Evolutionary conservation across 768 basidiomycete genomes (phyloP), one percentile per base, ranked within the genome.

Genomic region (Boletus insuetus): DNA sequence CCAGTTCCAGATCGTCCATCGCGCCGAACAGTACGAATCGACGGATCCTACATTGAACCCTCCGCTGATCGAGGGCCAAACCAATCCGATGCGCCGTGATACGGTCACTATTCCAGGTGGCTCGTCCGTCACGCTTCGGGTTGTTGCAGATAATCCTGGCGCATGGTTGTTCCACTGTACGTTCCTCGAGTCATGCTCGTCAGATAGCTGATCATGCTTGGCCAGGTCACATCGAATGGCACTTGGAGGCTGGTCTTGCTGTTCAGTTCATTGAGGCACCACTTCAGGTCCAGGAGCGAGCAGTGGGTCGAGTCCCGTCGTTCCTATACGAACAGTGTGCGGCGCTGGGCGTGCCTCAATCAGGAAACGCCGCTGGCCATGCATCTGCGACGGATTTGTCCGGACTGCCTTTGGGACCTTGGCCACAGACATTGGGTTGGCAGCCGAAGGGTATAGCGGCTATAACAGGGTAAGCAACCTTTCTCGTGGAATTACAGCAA

Each of bases 141-240:
- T 94, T 63, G 74, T 86, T 46, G 91, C 92, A 2, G 91, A 98
- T 69, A 98, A 98, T 73, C 96, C 96, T 1, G 96, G 96, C 12
- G 85, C 81, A 10, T 95, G 92, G 89, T 70, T 93, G 58, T 81
- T 93, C 68, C 90, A 91, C 69, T 93, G 85, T 87, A 64, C 51
- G 86, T 75, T 35, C 46, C 63, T 35, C 32, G 14, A 29, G 45
- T 35, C 32, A 32, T 26, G 42, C n/a, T 52, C 46, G 20, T 24
- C 38, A 17, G 39, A 43, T 26, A 6, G 11, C 34, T 54, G 3
- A 32, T 45, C 29, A 17, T 31, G 43, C 26, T 54, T n/a, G 46
- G 14, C 24, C 54, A 89, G 86, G 87, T 68, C 89, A 91, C 71
- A 88, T 89, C 60, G 88, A 91, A 67, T 94, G 91, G 90, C 91